A percentile compares a stretch with the other conserved stretches of the same genome.
These are phyloP conservation scores for Solanum appendiculatum DNA, from an alignment of 257 asterid genomes.

Conservation along the genomic window DNA sequence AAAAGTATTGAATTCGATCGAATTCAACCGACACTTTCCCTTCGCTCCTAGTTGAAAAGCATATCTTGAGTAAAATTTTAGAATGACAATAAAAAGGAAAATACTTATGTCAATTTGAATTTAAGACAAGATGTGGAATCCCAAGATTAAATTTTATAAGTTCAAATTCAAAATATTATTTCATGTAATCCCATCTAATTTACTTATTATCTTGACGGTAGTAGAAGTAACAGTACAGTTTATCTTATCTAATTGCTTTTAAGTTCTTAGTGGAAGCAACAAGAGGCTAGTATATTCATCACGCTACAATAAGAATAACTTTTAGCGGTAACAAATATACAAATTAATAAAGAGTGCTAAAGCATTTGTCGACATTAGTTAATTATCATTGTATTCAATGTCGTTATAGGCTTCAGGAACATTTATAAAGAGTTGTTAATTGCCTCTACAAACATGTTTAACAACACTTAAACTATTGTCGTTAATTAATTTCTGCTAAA, in stretches of 20 bases:
- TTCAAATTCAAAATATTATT: too few species aligned
- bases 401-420: rapidly evolving
- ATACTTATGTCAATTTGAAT: too few species aligned
- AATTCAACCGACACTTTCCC: background rate
- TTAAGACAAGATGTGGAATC: background rate
- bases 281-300: background rate
- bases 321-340: rapidly evolving
- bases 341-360: rapidly evolving
- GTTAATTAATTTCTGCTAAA: too few species aligned
- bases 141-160: background rate
- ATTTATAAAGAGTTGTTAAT: too few species aligned
- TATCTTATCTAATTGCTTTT: background rate
- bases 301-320: too few species aligned
- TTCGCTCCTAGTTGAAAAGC: background rate
- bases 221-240: background rate
- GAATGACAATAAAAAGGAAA: background rate
- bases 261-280: background rate
- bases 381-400: too few species aligned
- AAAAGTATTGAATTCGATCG: background rate
- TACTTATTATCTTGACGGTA: too few species aligned
- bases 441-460: too few species aligned
- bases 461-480: background rate
- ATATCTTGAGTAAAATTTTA: too few species aligned
- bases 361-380: too few species aligned
- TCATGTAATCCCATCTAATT: background rate